These are phyloP conservation scores for Fusarium sp. DNA, from an alignment of 2,329 filamentous ascomycete species.

Conservation along the genomic window DNA sequence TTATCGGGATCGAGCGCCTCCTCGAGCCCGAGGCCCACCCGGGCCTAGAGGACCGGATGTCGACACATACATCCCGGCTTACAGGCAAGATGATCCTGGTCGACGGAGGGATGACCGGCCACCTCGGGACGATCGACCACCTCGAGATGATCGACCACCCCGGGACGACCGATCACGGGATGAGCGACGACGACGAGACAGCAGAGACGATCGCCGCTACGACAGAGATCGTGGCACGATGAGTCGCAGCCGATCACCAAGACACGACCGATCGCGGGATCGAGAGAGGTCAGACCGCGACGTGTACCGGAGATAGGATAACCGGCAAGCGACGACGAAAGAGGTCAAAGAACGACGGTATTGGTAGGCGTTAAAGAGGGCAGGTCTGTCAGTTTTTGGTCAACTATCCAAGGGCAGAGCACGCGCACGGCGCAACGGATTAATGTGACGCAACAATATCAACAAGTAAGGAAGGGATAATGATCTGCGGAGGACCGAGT, in stretches of 20 bases:
- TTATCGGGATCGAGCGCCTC: slow-evolving; percentile 52
- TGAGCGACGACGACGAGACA: slow-evolving; percentile 49
- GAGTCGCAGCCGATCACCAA: slow-evolving; percentile 56
- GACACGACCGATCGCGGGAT: slow-evolving; percentile 53
- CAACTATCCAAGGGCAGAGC: slow-evolving; percentile 22
- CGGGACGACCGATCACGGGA: slow-evolving; percentile 23
- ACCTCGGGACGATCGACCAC: slow-evolving; percentile 14
- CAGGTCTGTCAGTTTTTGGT: slow-evolving; percentile 11
- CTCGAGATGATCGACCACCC: slow-evolving; percentile 42
- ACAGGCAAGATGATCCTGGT: slow-evolving; percentile 52
- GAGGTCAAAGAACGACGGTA: neutral
- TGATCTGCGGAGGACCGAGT: slow-evolving; percentile 16
- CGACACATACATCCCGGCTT: slow-evolving; percentile 65
- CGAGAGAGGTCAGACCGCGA: slow-evolving; percentile 62
- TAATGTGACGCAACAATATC: slow-evolving; percentile 12
- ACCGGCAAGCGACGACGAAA: neutral
- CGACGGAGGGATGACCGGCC: slow-evolving; percentile 51
- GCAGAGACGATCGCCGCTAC: slow-evolving; percentile 53
- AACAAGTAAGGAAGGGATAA: neutral
- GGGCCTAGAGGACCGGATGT: slow-evolving; percentile 53
- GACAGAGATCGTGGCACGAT: slow-evolving; percentile 56
- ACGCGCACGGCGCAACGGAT: slow-evolving; percentile 35
- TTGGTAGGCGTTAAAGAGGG: slow-evolving; percentile 35
- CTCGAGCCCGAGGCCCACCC: slow-evolving; percentile 48
- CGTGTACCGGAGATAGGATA: slow-evolving; percentile 61